A percentile compares a stretch with the other conserved stretches of the same genome.
Evolutionary conservation across 1,284 basidiomycete species (phyloP).

Genomic region (Earliella scabrosa): DNA sequence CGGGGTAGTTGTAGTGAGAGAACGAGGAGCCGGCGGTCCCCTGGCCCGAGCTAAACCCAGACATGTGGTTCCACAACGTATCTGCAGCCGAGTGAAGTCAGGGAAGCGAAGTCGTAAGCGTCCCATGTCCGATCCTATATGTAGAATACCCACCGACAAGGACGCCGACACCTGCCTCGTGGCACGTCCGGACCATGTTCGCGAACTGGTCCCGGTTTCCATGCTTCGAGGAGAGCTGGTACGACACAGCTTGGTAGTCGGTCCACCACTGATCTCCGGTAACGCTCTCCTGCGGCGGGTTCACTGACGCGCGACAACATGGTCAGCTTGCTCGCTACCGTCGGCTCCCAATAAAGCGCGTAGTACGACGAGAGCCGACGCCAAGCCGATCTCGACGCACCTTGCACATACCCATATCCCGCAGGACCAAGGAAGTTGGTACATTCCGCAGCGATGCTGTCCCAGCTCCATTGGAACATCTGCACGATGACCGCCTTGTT

Average conservation of each 20-base stretch:
- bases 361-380: no score
- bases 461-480: slow-evolving; percentile 45
- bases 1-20: slow-evolving; percentile 63
- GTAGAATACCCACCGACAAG: slow-evolving; percentile 52
- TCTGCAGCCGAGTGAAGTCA: slow-evolving; percentile 48
- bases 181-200: slow-evolving; percentile 63
- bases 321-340: not conserved
- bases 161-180: slow-evolving; percentile 61
- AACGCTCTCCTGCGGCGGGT: slow-evolving; percentile 52
- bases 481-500: slow-evolving; percentile 35
- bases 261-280: slow-evolving; percentile 67
- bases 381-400: slow-evolving; percentile 31
- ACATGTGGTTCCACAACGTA: slow-evolving; percentile 71
- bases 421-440: slow-evolving; percentile 67
- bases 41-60: slow-evolving; percentile 46
- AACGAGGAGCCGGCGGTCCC: slow-evolving; percentile 55
- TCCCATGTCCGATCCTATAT: no score
- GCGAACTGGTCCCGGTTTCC: slow-evolving; percentile 55
- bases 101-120: no score
- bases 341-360: no score
- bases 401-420: slow-evolving; percentile 71
- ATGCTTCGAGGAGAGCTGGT: slow-evolving; percentile 61
- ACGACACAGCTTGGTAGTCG: slow-evolving; percentile 71
- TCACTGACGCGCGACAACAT: slow-evolving; percentile 39
- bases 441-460: slow-evolving; percentile 66